These are phyloP conservation scores for Colletotrichum ledebouriae DNA, from an alignment of 2,329 filamentous ascomycete species.

Conservation along the genomic window DNA sequence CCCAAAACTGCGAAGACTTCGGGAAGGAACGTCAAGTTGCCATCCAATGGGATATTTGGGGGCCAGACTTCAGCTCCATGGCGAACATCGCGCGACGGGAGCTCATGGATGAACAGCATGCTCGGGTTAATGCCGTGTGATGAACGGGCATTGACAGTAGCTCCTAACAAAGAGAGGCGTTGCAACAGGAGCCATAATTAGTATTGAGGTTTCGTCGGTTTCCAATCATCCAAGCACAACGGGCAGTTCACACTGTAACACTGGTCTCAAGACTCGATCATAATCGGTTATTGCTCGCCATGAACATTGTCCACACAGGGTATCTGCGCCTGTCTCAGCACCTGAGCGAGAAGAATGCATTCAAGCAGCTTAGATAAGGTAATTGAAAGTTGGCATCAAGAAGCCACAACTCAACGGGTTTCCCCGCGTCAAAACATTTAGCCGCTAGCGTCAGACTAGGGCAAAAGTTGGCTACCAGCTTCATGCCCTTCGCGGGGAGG, in stretches of 20 bases:
- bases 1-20: background rate
- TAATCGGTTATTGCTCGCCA: too few species aligned
- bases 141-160: background rate
- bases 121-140: background rate
- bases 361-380: too few species aligned
- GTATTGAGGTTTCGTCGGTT: conserved; percentile 4
- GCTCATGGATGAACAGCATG: background rate
- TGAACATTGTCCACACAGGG: too few species aligned
- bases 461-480: background rate
- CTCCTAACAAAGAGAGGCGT: background rate
- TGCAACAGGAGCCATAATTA: background rate
- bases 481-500: background rate
- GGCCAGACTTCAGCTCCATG: background rate
- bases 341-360: too few species aligned
- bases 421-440: background rate
- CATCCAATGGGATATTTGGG: conserved; percentile 1
- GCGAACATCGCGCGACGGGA: background rate
- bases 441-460: background rate
- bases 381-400: too few species aligned
- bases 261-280: background rate
- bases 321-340: too few species aligned
- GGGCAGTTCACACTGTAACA: background rate
- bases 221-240: background rate
- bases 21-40: background rate
- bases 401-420: background rate